phyloP scores from a whole-genome alignment of 345 rosid genomes.

The Populus nigra region DNA sequence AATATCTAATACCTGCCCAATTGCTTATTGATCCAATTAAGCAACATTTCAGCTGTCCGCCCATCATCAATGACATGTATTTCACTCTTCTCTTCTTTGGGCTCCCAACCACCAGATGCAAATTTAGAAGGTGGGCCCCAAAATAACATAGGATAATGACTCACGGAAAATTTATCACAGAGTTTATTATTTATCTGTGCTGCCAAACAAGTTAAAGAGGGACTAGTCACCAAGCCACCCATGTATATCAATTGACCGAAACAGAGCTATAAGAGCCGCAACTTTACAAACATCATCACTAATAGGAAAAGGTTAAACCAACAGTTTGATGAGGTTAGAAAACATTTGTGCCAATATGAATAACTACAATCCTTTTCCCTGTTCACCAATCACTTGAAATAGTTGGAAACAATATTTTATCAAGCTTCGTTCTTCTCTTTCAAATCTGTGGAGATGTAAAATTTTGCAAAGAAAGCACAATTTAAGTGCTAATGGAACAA shows the following conservation, averaged over 20 bases:
- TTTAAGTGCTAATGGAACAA: background rate
- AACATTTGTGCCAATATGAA: background rate
- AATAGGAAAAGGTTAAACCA: background rate
- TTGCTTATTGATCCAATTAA: conserved; percentile 87
- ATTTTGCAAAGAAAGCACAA: background rate
- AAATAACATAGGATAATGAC: conserved; percentile 88
- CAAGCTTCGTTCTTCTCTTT: background rate
- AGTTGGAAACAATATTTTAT: background rate
- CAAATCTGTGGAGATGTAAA: background rate
- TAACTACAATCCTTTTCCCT: background rate
- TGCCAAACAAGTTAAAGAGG: conserved; percentile 55
- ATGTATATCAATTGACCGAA: background rate
- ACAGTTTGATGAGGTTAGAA: background rate
- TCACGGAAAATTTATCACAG: conserved; percentile 79
- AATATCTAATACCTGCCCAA: conserved; percentile 63
- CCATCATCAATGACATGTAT: conserved; percentile 55
- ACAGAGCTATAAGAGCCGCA: conserved; percentile 2
- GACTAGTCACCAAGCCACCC: conserved; percentile 26
- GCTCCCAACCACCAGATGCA: conserved; percentile 54
- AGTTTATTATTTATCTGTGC: conserved; percentile 86
- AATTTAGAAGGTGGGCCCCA: conserved; percentile 79
- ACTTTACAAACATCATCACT: background rate
- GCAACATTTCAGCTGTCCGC: conserved; percentile 79
- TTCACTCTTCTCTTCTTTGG: conserved; percentile 61
- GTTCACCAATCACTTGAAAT: background rate